Evolutionary conservation across 2,329 filamentous ascomycete species (phyloP), one percentile per base, ranked within the genome.

Genomic region (Neofusicoccum kwambonambiense): DNA sequence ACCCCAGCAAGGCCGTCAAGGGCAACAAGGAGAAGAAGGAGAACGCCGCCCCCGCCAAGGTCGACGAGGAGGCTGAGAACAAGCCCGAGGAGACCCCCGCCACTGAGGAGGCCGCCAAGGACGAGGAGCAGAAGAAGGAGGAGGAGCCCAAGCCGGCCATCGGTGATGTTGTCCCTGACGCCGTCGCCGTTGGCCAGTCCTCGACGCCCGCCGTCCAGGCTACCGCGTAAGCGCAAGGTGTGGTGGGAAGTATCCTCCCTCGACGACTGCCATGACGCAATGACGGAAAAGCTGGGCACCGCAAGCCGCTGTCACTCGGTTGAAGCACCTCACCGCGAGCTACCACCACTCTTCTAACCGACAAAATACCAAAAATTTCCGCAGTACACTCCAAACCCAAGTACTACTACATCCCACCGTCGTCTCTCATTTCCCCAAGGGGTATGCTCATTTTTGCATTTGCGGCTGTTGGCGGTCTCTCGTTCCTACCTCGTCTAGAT

Each of bases 191-290:
- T 71, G 75, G 73, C 71, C 72, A 75, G 66, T 76, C 77, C 74
- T 76, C 74, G 70, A 74, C 70, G 67, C 70, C 75, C 56, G 69
- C 75, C 68, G 77, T 79, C 73, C 70, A 76, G 72, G 74, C 77
- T 71, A 75, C 77, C 73, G 77, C 76, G 68, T 79, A 78, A 76
- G 77, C 76, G 69, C 78, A 78, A 77, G 70, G 76, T 77, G 62
- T 77, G 75, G 76, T 78, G 75, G 76, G 73, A 75, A 71, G 72
- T 75, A 67, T 69, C 74, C 62, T 70, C 70, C 67, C 74, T 75
- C 71, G 68, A 74, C 71, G 69, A 78, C 70, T 75, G 73, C 71
- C 74, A 78, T 72, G 76, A 78, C 70, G 76, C 73, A 75, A 78
- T 77, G 76, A 77, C 75, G 76, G 76, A 77, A 78, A 77, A 77